Evolutionary conservation across 1,284 basidiomycete species (phyloP).

Genomic region (Rhodotorula sp.): DNA sequence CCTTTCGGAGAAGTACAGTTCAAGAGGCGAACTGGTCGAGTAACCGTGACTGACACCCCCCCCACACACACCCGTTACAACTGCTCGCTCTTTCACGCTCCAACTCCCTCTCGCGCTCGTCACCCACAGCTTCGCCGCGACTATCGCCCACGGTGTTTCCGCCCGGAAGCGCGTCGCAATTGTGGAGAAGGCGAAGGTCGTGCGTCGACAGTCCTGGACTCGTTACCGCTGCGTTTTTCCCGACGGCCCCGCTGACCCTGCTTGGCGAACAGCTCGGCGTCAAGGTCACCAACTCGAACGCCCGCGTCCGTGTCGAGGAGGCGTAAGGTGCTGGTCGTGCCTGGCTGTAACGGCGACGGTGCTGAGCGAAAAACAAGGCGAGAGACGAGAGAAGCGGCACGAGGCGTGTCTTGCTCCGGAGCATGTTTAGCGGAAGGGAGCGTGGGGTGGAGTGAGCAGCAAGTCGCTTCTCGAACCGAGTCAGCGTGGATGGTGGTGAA

Average conservation of each 20-base stretch:
- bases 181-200: constrained; percentile 86
- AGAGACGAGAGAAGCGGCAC: too few relatives aligned
- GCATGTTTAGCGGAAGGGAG: too few relatives aligned
- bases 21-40: too few relatives aligned
- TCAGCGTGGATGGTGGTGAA: too few relatives aligned
- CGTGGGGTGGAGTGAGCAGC: too few relatives aligned
- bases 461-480: too few relatives aligned
- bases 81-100: neutral
- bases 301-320: constrained; percentile 97
- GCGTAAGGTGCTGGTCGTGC: constrained; percentile 46
- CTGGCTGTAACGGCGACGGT: too few relatives aligned
- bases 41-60: too few relatives aligned
- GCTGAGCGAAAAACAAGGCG: too few relatives aligned
- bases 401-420: too few relatives aligned
- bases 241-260: constrained; percentile 5
- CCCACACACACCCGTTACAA: neutral
- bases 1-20: neutral
- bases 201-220: constrained; percentile 55
- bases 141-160: constrained; percentile 96
- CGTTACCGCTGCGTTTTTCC: constrained; percentile 4
- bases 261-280: constrained; percentile 51
- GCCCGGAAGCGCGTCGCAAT: constrained; percentile 94
- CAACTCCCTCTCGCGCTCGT: too few relatives aligned
- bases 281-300: constrained; percentile 89
- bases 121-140: constrained; percentile 71